Percentiles rank a stretch among this genome's conserved stretches.
Conservation (phyloP, 805 yeast genomes). For the Kregervanrija fluxuum region DNA sequence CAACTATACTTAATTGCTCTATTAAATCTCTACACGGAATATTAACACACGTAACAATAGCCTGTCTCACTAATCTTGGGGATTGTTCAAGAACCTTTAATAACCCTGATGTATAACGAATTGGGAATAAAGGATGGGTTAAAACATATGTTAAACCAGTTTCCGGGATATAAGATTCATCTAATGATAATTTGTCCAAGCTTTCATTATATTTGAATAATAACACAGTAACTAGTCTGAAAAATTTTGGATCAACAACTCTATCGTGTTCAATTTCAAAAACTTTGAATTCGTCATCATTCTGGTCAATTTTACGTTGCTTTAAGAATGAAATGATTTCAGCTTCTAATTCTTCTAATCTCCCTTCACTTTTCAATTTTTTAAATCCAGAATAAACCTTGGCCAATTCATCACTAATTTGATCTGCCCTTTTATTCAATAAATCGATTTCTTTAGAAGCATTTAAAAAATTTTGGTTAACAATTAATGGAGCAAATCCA, state of each 20-base stretch:
- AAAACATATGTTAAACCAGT: constrained; percentile 61
- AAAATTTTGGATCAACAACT: constrained; percentile 51
- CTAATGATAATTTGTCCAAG: constrained; percentile 13
- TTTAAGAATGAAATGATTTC: constrained; percentile 25
- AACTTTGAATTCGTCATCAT: constrained; percentile 27
- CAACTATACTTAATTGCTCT: constrained; percentile 46
- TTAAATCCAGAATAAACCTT: constrained; percentile 24
- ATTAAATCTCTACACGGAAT: constrained; percentile 59
- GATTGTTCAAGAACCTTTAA: constrained; percentile 41
- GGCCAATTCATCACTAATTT: constrained; percentile 17
- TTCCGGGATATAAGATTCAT: constrained; percentile 41
- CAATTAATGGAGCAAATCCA: constrained; percentile 19
- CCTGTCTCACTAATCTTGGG: constrained; percentile 70
- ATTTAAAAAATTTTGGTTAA: constrained; percentile 14
- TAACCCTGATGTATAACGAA: constrained; percentile 45
- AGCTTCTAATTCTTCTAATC: constrained; percentile 25
- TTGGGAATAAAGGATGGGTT: constrained; percentile 84
- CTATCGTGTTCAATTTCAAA: constrained; percentile 63
- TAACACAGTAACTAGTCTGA: constrained; percentile 35
- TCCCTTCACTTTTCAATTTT: constrained; percentile 14
- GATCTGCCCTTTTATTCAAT: constrained; percentile 19
- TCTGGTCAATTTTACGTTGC: constrained; percentile 7
- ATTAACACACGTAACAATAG: constrained; percentile 71
- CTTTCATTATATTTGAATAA: constrained; percentile 27
- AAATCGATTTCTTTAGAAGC: constrained; percentile 15